Evolutionary conservation across 2,329 filamentous ascomycete genomes (phyloP), one percentile per base, ranked within the genome.

Genomic region (Nothophoma quercina): DNA sequence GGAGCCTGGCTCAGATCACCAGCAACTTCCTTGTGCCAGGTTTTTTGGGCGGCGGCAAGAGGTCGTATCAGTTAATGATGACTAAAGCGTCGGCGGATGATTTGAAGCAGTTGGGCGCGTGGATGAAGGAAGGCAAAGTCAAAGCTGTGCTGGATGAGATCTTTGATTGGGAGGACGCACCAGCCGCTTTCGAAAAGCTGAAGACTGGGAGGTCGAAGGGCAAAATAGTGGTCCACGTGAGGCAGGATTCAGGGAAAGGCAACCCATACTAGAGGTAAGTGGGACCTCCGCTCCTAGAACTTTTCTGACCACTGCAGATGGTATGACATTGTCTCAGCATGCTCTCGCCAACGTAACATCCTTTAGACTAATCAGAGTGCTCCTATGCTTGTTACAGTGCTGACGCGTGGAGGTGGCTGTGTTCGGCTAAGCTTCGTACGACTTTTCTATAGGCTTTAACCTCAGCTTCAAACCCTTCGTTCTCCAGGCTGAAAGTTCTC

Each of bases 101-200:
- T 33, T 67, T 86, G 33, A 74, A 60, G 19, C 70, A 79, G 62
- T 69, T 89, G 45, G 84, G 71, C 0, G 64, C 75, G 43, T 85
- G 81, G 83, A 75, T 89, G 70, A 68, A 74, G 19, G 80, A 87
- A 60, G 84, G 83, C 1, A 87, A 83, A 65, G 58, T 89, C 22
- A 82, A 78, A 70, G 68, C 79, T 1, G 77, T 85, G 0, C 70
- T 88, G 34, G 86, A 87, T 63, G 75, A 80, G 51, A 74, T 75
- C 2, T 86, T 81, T 61, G 73, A 77, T 9, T 83, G 85, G 64
- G 82, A 84, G 36, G 79, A 88, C 49, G 81, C 78, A 2, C 78
- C 79, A 1, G 78, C 81, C 63, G 86, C 85, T 2, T 85, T 83
- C 69, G 79, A 81, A 67, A 84, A 79, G 64, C 64, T 88, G 62